Base-by-base conservation (phyloP, 495 filamentous ascomycete genomes). In the Pyrenula massariospora region DNA sequence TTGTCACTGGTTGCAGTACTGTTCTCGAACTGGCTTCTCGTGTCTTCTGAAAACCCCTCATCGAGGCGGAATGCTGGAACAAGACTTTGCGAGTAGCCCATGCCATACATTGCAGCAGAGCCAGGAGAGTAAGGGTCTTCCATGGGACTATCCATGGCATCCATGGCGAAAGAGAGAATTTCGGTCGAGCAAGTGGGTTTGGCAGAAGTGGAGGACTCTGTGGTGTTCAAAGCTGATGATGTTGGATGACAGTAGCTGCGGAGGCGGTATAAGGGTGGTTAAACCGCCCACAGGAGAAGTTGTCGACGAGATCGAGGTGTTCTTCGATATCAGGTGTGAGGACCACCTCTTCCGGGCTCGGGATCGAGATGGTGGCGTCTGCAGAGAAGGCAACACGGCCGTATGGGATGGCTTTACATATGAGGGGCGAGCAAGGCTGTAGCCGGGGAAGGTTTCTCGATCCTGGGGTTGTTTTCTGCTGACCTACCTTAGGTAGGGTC, bases 21-120 rank as follows among this genome's bases (percentile, higher is more conserved):
- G 64, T 75, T 79, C 53, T 77, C 78, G 22, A 69, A 58, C 57
- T 77, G 80, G 57, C 80, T 83, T 58, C 73, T 67, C 12, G 82
- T 81, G 25, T 86, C 83, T 60, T 84, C 82, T 20, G 82, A 81
- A 62, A 83, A 86, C 42, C 83, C 83, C 68, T 86, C 83, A 65
- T 85, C 82, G 36, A 83, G 66, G 61, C 73, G 79, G 63, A 76
- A 79, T 22, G 78, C 70, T 10, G 72, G 5, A 15, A 5, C 3
- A 20, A 15, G 15, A 42, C 15, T 42, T 5, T 42, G 5, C 31
- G 31, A 15, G 15, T 42, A 42, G 15, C 31, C 31, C 31, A 42
- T 5, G 31, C 31, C 31, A 42, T 42, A 42, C 31, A 42, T 8
- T 5, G 31, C 31, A 42, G 31, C 5, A 8, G 5, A 15, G 15